Base-by-base conservation (phyloP, 176 grass and related monocot species). In the Zea luxurians region DNA sequence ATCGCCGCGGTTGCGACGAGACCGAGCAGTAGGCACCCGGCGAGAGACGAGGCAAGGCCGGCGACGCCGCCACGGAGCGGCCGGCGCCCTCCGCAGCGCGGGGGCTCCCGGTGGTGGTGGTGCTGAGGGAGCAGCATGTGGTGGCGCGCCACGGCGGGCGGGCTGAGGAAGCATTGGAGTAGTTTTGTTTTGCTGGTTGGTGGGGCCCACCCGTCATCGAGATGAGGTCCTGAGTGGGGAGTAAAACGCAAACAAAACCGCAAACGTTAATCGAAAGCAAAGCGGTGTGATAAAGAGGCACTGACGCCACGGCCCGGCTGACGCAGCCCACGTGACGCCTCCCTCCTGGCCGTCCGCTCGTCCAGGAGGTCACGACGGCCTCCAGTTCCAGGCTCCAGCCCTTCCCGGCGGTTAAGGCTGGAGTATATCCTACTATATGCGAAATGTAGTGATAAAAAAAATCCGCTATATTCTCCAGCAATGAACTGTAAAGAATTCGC, bases 111-210 rank as follows among this genome's bases (percentile, higher is more conserved):
- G 61, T 49, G 42, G 17, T 5, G 8, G 7, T 12, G 81, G 59
- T 21, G 66, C 48, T 47, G 85, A 17, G 61, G 36, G 69, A 47
- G 71, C 40, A 61, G 13, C 86, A 79, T 88, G 48, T 78, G 13
- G 67, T 50, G 59, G 15, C 49, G 58, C 34, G 52, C 42, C 48
- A 4, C 10, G 58, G 10, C 10, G 5, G 44, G 42, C 42, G 48
- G 6, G 27, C 27, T 27, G 27, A 11, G 36, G 37, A 8, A 7
- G 17, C 0, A 5, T 0, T 2, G 1, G 13, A 44, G 52, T 5
- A 49, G 48, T 4, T 48, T 59, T 1, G 83, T 7, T 41, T 53
- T n/a, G n/a, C 60, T 48, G 4, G 6, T 8, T 15, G 3, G 27
- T 74, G 62, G 77, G 77, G n/a, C 10, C 52, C 0, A 13, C 36